These are phyloP conservation scores for Eimeria acervulina DNA, from an alignment of 169 alveolate species.

Conservation along the genomic window DNA sequence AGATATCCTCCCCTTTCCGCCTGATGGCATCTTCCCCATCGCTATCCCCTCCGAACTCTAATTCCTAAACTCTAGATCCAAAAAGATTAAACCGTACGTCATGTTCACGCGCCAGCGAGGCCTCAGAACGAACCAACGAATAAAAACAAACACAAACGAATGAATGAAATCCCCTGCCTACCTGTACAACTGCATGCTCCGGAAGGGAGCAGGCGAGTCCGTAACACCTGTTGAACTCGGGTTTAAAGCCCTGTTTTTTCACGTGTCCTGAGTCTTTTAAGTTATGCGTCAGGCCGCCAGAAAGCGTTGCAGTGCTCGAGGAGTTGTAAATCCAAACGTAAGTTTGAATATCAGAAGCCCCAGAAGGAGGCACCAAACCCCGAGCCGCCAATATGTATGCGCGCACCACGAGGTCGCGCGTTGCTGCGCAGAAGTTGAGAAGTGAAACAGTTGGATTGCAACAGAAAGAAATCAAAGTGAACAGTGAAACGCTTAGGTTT, in stretches of 20 bases:
- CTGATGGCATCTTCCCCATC: too few species aligned
- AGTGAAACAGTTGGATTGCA: too few species aligned
- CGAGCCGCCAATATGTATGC: constrained; percentile 93
- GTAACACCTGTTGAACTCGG: constrained; percentile 93
- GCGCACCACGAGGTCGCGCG: constrained; percentile 91
- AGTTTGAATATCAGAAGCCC: constrained; percentile 89
- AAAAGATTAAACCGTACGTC: too few species aligned
- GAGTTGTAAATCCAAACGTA: constrained; percentile 90
- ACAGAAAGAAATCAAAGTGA: neutral
- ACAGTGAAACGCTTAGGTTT: too few species aligned
- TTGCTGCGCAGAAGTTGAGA: constrained; percentile 64
- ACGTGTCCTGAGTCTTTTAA: constrained; percentile 91
- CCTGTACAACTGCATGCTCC: constrained; percentile 92
- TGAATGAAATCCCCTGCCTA: constrained; percentile 23
- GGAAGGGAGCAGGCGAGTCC: constrained; percentile 94
- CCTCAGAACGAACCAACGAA: neutral
- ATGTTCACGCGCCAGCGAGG: neutral
- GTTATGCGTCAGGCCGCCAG: constrained; percentile 90
- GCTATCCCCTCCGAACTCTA: too few species aligned
- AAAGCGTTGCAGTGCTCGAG: constrained; percentile 87
- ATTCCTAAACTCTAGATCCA: too few species aligned
- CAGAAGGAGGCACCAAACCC: constrained; percentile 93
- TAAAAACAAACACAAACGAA: neutral
- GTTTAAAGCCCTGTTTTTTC: constrained; percentile 92
- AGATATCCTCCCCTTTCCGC: too few species aligned